Conservation (phyloP, 768 basidiomycete genomes). For the Boletus insuetus region DNA sequence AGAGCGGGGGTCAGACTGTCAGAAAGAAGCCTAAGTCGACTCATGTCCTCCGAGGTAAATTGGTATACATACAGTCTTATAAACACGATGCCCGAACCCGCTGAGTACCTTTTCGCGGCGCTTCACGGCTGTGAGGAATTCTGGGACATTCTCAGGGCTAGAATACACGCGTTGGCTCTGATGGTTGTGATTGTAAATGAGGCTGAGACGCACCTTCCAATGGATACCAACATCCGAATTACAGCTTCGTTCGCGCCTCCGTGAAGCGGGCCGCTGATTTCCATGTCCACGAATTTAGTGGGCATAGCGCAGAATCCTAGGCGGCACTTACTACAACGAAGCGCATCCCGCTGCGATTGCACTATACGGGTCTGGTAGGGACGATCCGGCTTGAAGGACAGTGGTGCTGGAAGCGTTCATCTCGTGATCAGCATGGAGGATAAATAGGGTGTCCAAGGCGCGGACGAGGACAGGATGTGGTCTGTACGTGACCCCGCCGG, state of each 20-base stretch:
- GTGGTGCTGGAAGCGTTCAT: conserved; percentile 85
- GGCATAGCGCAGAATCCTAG: neutral
- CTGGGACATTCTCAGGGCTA: conserved; percentile 81
- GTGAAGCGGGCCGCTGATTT: conserved; percentile 30
- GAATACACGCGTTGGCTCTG: neutral
- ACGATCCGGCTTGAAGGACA: conserved; percentile 84
- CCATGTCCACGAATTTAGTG: neutral
- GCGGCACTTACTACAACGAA: conserved; percentile 71
- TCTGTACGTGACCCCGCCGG: conserved; percentile 55
- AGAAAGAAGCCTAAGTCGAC: neutral
- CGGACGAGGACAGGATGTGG: conserved; percentile 86
- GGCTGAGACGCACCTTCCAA: conserved; percentile 59
- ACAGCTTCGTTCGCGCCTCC: conserved; percentile 94
- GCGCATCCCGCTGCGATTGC: conserved; percentile 88
- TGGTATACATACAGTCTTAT: conserved; percentile 57
- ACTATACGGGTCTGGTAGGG: conserved; percentile 87
- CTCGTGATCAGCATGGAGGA: conserved; percentile 90
- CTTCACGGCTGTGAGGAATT: conserved; percentile 85
- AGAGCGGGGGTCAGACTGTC: conserved; percentile 83
- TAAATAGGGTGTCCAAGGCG: conserved; percentile 84
- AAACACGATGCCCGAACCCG: conserved; percentile 86
- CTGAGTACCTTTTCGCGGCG: conserved; percentile 84
- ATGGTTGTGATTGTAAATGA: neutral
- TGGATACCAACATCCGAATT: conserved; percentile 88
- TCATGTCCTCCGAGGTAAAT: neutral